Percentiles rank a stretch among this genome's conserved stretches.
These are phyloP conservation scores for Solanum virginianum DNA, from an alignment of 257 asterid species.

Conservation along the genomic window DNA sequence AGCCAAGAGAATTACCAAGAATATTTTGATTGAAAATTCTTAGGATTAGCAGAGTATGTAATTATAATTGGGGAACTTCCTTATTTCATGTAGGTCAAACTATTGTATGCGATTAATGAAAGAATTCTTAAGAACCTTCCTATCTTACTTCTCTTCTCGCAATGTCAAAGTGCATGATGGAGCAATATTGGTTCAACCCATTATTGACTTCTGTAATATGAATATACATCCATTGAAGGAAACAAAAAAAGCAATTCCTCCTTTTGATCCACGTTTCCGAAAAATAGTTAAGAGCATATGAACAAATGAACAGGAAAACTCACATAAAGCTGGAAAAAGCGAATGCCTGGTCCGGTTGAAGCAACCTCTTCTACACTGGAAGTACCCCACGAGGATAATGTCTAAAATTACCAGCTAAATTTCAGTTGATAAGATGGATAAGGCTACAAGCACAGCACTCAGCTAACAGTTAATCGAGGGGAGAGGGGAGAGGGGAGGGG, in stretches of 20 bases:
- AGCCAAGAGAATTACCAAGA: neutral
- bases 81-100: neutral
- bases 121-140: neutral
- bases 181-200: neutral
- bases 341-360: constrained; percentile 67
- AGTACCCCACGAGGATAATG: constrained; percentile 66
- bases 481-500: neutral
- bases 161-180: neutral
- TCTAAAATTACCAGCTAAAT: constrained; percentile 24
- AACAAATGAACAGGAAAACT: constrained; percentile 12
- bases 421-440: neutral
- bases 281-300: neutral
- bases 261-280: neutral
- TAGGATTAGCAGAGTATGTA: neutral
- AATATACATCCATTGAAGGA: neutral
- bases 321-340: constrained; percentile 83
- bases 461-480: neutral
- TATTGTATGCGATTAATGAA: neutral
- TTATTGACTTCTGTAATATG: neutral
- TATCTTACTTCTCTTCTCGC: neutral
- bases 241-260: neutral
- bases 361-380: constrained; percentile 77
- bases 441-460: neutral
- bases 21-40: neutral
- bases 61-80: neutral